Conservation (phyloP, 306 rosid genomes). For the Quercus glauca region DNA sequence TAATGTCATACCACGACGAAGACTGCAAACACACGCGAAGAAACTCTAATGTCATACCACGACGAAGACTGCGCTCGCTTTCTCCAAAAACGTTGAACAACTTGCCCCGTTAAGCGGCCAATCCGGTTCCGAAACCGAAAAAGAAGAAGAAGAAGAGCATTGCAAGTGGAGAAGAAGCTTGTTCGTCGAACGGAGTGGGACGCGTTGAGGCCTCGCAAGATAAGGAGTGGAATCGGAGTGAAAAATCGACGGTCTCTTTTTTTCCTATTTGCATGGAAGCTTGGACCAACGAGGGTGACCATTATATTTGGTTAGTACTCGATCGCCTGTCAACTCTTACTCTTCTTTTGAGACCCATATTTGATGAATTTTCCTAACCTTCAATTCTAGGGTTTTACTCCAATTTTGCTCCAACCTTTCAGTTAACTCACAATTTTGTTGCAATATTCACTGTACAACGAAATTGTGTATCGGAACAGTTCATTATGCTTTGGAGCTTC, state of each 20-base stretch:
- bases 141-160: neutral
- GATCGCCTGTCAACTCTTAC: too few species aligned
- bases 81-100: neutral
- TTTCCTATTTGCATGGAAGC: conserved; percentile 87
- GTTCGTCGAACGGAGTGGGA: conserved; percentile 22
- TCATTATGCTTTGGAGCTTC: neutral
- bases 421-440: neutral
- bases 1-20: too few species aligned
- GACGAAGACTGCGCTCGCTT: too few species aligned
- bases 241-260: conserved; percentile 50
- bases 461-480: neutral
- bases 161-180: conserved; percentile 54
- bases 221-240: conserved; percentile 42
- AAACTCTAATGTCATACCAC: too few species aligned
- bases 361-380: too few species aligned
- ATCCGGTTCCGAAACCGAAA: neutral
- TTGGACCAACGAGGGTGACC: conserved; percentile 70
- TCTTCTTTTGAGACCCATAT: neutral
- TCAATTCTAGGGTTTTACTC: neutral
- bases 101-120: too few species aligned
- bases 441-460: neutral
- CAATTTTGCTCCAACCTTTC: neutral
- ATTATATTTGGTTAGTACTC: conserved; percentile 17
- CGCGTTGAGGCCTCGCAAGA: conserved; percentile 40
- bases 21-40: too few species aligned